Evolutionary conservation across 768 basidiomycete species (phyloP).

Genomic region (Solioccasus polychromus): DNA sequence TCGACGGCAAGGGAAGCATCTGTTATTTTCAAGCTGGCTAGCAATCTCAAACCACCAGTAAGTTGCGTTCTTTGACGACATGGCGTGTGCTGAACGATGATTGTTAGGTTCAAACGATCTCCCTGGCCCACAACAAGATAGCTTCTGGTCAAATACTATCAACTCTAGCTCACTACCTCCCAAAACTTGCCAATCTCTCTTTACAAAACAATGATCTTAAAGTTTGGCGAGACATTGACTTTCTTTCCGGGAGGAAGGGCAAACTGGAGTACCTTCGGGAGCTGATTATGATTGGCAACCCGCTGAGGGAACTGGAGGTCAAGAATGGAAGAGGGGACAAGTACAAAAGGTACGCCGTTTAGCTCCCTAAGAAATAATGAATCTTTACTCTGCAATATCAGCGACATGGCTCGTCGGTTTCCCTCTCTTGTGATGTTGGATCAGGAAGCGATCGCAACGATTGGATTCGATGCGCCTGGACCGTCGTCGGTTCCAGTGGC

Average conservation of each 20-base stretch:
- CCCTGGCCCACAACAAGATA: conserved; percentile 79
- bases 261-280: conserved; percentile 66
- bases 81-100: neutral
- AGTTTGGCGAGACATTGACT: conserved; percentile 68
- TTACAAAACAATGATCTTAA: conserved; percentile 73
- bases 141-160: conserved; percentile 55
- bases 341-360: conserved; percentile 60
- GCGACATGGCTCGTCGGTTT: conserved; percentile 80
- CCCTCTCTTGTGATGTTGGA: conserved; percentile 82
- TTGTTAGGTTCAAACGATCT: conserved; percentile 70
- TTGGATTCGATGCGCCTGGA: conserved; percentile 74
- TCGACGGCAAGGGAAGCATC: conserved; percentile 65
- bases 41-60: conserved; percentile 73
- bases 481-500: conserved; percentile 40
- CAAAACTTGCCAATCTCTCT: conserved; percentile 76
- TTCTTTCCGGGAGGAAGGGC: conserved; percentile 54
- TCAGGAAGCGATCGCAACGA: conserved; percentile 68
- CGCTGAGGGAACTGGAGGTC: conserved; percentile 60
- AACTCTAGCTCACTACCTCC: conserved; percentile 69
- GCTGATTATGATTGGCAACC: conserved; percentile 73
- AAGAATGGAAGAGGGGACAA: conserved; percentile 54
- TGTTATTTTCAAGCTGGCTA: conserved; percentile 87
- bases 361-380: neutral
- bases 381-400: conserved; percentile 29
- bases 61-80: conserved; percentile 9